Percentiles rank a stretch among this genome's conserved stretches.
phyloP scores from a whole-genome alignment of 2,329 filamentous ascomycete species.

The Fusarium drepaniforme region DNA sequence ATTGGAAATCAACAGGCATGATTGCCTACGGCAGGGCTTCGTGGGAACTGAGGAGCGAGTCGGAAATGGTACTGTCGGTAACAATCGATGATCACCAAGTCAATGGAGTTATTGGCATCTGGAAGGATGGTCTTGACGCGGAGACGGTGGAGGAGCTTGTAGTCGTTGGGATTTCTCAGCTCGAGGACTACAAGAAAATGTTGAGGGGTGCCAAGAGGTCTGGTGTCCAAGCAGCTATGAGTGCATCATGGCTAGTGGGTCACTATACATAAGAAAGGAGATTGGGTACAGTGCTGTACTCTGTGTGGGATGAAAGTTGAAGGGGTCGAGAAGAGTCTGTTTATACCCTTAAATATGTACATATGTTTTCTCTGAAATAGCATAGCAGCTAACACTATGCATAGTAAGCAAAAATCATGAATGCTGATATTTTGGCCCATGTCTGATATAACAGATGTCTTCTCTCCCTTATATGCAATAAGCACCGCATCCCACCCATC shows the following conservation, averaged over 20 bases:
- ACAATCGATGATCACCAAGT: slow-evolving; percentile 4
- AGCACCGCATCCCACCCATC: background rate
- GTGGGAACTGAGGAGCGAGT: slow-evolving; percentile 10
- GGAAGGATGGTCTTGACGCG: background rate
- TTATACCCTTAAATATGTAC: background rate
- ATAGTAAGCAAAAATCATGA: background rate
- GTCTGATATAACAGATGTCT: background rate
- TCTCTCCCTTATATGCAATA: background rate
- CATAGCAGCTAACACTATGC: background rate
- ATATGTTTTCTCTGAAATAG: background rate
- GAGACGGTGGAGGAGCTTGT: slow-evolving; percentile 9
- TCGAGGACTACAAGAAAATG: slow-evolving; percentile 8
- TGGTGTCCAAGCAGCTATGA: background rate
- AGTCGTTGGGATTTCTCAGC: slow-evolving; percentile 6
- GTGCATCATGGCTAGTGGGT: slow-evolving; percentile 7
- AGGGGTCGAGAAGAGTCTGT: background rate
- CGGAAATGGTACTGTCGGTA: slow-evolving; percentile 8
- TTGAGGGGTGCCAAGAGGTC: slow-evolving; percentile 1
- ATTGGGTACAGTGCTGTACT: background rate
- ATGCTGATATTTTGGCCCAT: background rate
- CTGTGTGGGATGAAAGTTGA: background rate
- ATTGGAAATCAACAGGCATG: slow-evolving; percentile 13
- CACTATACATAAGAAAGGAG: background rate
- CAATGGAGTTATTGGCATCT: slow-evolving; percentile 6
- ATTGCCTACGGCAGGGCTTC: slow-evolving; percentile 10